Conservation (phyloP, 2,329 filamentous ascomycete species). For the Penicillium sp. region DNA sequence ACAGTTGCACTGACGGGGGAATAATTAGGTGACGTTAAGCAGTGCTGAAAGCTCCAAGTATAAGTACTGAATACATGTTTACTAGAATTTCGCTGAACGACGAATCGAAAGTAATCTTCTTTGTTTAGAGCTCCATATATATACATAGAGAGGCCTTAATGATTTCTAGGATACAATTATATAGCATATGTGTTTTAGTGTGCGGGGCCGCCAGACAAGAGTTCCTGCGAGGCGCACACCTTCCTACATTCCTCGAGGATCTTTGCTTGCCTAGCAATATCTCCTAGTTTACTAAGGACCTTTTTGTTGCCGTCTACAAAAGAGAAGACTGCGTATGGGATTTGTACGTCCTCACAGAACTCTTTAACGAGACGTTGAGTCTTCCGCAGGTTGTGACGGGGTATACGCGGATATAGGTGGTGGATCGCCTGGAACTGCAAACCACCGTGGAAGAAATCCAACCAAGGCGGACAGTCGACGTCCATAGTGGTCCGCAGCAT, state of each 20-base stretch:
- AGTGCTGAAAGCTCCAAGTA: too few species aligned
- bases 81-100: too few species aligned
- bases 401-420: constrained; percentile 82
- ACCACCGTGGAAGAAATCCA: constrained; percentile 88
- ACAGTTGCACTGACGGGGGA: too few species aligned
- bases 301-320: constrained; percentile 84
- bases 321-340: constrained; percentile 84
- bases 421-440: constrained; percentile 90
- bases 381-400: constrained; percentile 78
- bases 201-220: too few species aligned
- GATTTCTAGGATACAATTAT: too few species aligned
- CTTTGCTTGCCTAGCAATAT: constrained; percentile 78
- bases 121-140: too few species aligned
- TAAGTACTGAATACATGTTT: too few species aligned
- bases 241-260: constrained; percentile 77
- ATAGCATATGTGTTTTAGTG: too few species aligned
- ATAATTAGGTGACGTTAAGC: too few species aligned
- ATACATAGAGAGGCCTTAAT: too few species aligned
- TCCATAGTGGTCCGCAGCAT: constrained; percentile 96
- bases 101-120: too few species aligned
- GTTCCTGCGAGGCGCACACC: constrained; percentile 28
- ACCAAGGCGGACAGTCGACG: constrained; percentile 83
- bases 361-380: constrained; percentile 77
- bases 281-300: constrained; percentile 75
- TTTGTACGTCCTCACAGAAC: constrained; percentile 80